phyloP scores from a whole-genome alignment of 1,139 yeast species.

The Zygosaccharomyces sapae region DNA sequence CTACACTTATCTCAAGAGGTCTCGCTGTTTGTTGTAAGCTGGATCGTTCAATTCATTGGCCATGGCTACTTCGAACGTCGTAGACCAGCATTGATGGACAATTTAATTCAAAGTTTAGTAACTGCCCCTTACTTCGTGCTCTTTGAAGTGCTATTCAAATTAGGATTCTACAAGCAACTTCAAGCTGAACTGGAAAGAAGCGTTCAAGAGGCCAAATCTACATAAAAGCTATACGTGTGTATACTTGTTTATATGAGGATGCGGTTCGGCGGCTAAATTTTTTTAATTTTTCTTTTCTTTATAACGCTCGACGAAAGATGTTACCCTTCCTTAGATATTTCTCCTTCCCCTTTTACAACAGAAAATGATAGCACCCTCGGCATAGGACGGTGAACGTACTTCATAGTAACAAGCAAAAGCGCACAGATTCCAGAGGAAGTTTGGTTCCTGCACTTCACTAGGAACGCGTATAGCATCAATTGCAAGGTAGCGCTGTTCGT shows the following conservation, averaged over 20 bases:
- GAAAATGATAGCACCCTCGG: no score
- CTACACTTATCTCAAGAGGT: slow-evolving; percentile 14
- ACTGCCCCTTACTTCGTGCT: slow-evolving; percentile 88
- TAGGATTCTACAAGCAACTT: slow-evolving; percentile 60
- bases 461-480: background rate
- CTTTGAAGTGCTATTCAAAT: slow-evolving; percentile 65
- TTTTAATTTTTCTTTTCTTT: no score
- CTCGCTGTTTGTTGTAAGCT: slow-evolving; percentile 49
- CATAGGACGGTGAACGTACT: no score
- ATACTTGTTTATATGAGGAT: no score
- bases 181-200: slow-evolving; percentile 49
- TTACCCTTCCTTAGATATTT: no score
- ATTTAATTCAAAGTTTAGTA: slow-evolving; percentile 75
- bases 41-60: slow-evolving; percentile 89
- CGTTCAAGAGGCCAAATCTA: background rate
- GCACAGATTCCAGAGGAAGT: background rate
- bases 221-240: no score
- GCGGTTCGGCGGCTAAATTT: no score
- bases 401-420: no score
- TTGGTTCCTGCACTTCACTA: background rate
- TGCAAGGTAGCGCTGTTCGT: background rate
- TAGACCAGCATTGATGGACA: slow-evolving; percentile 85
- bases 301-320: no score
- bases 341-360: no score
- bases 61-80: slow-evolving; percentile 78